A percentile compares a stretch with the other conserved stretches of the same genome.
These are phyloP conservation scores for Lagenidium giganteum DNA, from an alignment of 352 stramenopile genomes.

Conservation along the genomic window DNA sequence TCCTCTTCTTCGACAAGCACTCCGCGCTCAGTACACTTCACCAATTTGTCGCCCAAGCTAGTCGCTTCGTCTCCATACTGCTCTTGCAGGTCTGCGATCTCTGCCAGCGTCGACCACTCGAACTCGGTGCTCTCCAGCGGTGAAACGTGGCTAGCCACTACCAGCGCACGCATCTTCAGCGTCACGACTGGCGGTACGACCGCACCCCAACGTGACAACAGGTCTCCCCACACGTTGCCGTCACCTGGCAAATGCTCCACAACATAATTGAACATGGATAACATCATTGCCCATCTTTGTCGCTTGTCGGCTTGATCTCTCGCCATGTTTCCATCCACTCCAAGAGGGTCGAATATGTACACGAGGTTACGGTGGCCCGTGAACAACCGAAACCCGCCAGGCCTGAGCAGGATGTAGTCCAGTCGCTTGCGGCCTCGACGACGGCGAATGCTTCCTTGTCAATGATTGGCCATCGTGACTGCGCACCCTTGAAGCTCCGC, in stretches of 20 bases:
- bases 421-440: conserved; percentile 9
- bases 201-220: conserved; percentile 10
- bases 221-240: conserved; percentile 17
- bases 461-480: conserved; percentile 5
- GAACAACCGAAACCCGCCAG: conserved; percentile 8
- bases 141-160: background rate
- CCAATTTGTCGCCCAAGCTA: too few species aligned
- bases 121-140: conserved; percentile 1
- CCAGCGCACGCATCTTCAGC: too few species aligned
- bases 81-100: background rate
- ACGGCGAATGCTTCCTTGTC: conserved; percentile 16
- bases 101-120: conserved; percentile 1
- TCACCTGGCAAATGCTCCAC: conserved; percentile 13
- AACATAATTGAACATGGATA: conserved; percentile 14
- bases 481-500: conserved; percentile 3
- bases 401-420: conserved; percentile 11
- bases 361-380: conserved; percentile 14
- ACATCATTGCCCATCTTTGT: conserved; percentile 13
- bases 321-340: background rate
- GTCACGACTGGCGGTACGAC: too few species aligned
- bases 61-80: too few species aligned
- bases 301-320: conserved; percentile 17
- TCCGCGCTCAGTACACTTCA: too few species aligned
- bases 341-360: conserved; percentile 16
- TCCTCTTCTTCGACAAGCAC: conserved; percentile 1